A percentile compares a stretch with the other conserved stretches of the same genome.
Conservation (phyloP, 2,329 filamentous ascomycete genomes). For the Trichophyton simii region DNA sequence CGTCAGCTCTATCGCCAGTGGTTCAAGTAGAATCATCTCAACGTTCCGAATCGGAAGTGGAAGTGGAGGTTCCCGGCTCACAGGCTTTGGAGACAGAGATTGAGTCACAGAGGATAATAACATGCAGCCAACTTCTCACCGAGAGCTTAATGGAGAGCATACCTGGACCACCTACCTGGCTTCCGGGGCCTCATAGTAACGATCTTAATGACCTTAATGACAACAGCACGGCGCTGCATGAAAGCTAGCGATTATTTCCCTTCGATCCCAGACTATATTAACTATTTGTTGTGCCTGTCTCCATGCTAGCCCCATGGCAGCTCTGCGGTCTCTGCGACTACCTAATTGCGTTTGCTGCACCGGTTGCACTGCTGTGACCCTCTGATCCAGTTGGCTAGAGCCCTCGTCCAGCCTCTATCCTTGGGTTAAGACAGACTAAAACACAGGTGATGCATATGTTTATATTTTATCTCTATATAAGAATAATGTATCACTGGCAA, state of each 20-base stretch:
- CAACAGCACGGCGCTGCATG: not conserved
- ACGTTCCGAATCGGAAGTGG: slow-evolving; percentile 11
- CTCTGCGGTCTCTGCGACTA: not conserved
- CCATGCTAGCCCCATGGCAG: not conserved
- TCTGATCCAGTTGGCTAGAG: too few species aligned
- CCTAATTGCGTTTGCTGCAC: too few species aligned
- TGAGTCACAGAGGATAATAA: slow-evolving; percentile 17
- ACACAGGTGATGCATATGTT: too few species aligned
- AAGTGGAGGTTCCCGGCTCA: slow-evolving; percentile 5
- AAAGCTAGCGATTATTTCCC: not conserved
- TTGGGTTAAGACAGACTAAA: too few species aligned
- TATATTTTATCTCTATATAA: too few species aligned
- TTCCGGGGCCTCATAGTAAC: not conserved
- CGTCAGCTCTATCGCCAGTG: slow-evolving; percentile 19
- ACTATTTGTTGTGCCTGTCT: not conserved
- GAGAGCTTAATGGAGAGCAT: slow-evolving; percentile 35
- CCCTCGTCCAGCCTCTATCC: too few species aligned
- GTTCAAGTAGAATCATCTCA: slow-evolving; percentile 33
- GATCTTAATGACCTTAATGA: slow-evolving; percentile 1
- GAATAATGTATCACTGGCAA: too few species aligned
- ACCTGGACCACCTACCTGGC: slow-evolving; percentile 27
- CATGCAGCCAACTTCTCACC: slow-evolving; percentile 27
- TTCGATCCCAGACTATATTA: not conserved
- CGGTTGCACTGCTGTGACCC: too few species aligned
- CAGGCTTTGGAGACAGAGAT: not conserved